Percentiles rank a stretch among this genome's conserved stretches.
Evolutionary conservation across 1,284 basidiomycete species (phyloP).

Genomic region (Lignosus rhinocerotis): DNA sequence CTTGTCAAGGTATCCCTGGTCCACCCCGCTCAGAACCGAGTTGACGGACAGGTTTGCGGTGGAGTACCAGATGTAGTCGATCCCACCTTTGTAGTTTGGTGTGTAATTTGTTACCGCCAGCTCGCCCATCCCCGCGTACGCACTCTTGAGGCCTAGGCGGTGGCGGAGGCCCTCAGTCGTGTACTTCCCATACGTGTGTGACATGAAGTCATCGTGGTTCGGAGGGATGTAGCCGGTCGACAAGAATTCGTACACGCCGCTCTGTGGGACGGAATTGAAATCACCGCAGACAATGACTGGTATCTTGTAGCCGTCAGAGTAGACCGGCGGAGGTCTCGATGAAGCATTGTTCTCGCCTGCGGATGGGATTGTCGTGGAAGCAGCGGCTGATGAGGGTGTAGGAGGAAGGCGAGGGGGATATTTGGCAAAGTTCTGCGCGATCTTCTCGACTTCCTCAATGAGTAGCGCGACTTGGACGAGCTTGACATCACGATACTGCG

Average conservation of each 20-base stretch:
- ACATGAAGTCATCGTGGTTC: constrained; percentile 92
- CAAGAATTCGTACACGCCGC: constrained; percentile 93
- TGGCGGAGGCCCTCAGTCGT: constrained; percentile 90
- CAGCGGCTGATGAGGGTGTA: constrained; percentile 36
- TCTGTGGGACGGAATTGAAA: constrained; percentile 88
- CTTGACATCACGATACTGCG: constrained; percentile 94
- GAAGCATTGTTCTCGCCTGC: constrained; percentile 38
- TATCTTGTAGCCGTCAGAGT: constrained; percentile 85
- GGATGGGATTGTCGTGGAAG: constrained; percentile 21
- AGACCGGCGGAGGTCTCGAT: constrained; percentile 61
- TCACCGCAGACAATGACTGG: constrained; percentile 92
- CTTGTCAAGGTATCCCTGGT: constrained; percentile 84
- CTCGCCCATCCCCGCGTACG: constrained; percentile 72
- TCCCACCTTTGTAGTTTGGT: constrained; percentile 78
- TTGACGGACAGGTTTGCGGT: constrained; percentile 80
- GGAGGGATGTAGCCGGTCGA: constrained; percentile 69
- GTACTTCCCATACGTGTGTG: constrained; percentile 89
- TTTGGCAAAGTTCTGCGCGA: constrained; percentile 82
- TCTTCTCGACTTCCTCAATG: constrained; percentile 92
- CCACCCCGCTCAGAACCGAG: constrained; percentile 87
- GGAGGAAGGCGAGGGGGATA: constrained; percentile 68
- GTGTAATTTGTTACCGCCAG: constrained; percentile 90
- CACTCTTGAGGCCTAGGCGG: constrained; percentile 79
- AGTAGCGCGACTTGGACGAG: constrained; percentile 93
- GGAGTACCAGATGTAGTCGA: constrained; percentile 97